Base-by-base conservation (phyloP, 2,329 filamentous ascomycete genomes). In the Trichoderma sp. region DNA sequence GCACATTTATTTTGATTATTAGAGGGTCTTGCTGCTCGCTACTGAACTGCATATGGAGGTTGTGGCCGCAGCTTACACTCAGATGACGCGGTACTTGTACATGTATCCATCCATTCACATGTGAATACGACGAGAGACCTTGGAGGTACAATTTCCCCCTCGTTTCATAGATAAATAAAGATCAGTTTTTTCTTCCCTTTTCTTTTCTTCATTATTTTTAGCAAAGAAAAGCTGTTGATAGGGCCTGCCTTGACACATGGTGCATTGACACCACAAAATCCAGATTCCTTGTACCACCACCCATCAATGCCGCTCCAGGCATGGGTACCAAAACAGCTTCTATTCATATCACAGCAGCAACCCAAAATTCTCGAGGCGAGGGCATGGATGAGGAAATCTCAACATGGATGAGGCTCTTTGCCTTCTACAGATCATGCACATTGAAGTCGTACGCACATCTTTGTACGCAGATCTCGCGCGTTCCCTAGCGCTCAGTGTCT, bases 391-490 rank as follows among this genome's bases (percentile, higher is more conserved):
- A 56, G 60, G 50, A 64, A 64, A 65, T 52, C 22, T 32, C 50
- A n/a, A 42, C 58, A 54, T 68, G 67, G 60, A 39, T 68, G 60
- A 53, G 67, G 56, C 61, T 60, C 34, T 48, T 64, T 39, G n/a
- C 4, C 29, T 58, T 65, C 39, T 32, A 68, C 25, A 65, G 67
- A 68, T 68, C 61, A 65, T 68, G 67, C 67, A 69, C 56, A 59
- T 67, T 63, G 35, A 45, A 69, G 64, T 69, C 42, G 64, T 39
- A 67, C 67, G 50, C 56, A 58, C 54, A 57, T 69, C 53, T 59
- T 58, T 67, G 57, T 61, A 45, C 64, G 67, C 64, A 69, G 67
- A 69, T 69, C 67, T 67, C 50, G 67, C 64, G 56, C 67, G 35
- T 58, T 69, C 35, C 67, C 67, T 63, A 61, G 64, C 48, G 57